Base-by-base conservation (phyloP, 768 basidiomycete genomes). In the Pholiota microspora region DNA sequence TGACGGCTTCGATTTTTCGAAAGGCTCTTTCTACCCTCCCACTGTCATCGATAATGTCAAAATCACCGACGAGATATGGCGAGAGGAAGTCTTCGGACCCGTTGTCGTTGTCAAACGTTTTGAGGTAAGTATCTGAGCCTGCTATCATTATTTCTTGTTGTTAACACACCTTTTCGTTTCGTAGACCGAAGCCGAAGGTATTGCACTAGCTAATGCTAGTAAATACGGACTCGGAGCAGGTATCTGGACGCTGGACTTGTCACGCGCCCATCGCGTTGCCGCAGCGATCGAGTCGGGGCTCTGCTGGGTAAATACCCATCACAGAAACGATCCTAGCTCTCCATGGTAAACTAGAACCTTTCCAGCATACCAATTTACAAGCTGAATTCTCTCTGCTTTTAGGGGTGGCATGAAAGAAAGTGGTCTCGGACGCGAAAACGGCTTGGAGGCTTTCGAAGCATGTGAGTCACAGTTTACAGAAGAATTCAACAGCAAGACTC, bases 351-450 rank as follows among this genome's bases (percentile, higher is more conserved):
- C 25, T 16, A 15, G 12, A n/a, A 23, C 9, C 31, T 24, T 16
- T 24, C 5, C 21, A 21, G 16, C n/a, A 45, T 29, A 2, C n/a
- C 13, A 27, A 15, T 36, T 24, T n/a, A n/a, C 25, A 24, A 12
- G 45, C 16, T 27, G 7, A n/a, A 25, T 47, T 7, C 32, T 2
- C 32, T 16, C n/a, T 21, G 12, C 29, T 8, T 7, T 21, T 24
- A 54, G 89, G 89, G 91, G 91, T 16, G 91, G 91, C 5, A 89
- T 92, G 89, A 92, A 93, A 67, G 86, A 88, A 59, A 93, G 91
- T 62, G 92, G 92, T 1, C 86, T 92, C 49, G 92, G 92, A 4
- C 71, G 92, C 54, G 92, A 94, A 65, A 94, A 94, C 59, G 92
- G 92, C 1, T 54, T 88, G 3, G 92, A 93, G 65, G 89, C 91